Evolutionary conservation across 2,329 filamentous ascomycete species (phyloP), one percentile per base, ranked within the genome.

Genomic region (Macrophomina pseudophaseolina): DNA sequence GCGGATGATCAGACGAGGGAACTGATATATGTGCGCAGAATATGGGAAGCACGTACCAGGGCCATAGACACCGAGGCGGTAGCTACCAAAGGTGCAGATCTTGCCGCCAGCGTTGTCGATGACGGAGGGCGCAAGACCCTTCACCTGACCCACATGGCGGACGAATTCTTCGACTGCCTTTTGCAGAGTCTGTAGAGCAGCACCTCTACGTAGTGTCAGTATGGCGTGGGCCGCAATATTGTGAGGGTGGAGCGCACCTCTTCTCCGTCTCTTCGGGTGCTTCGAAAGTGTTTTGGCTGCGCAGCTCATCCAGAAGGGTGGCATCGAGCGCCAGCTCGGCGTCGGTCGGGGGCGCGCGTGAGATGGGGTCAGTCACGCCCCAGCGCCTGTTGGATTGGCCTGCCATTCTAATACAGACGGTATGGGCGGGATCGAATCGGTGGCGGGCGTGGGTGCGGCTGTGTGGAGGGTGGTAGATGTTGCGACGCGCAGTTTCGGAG

Each of bases 71-170:
- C 95, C 95, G 12, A 99, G 85, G 46, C 94, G 90, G 79, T 94
- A 99, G 80, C 95, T 98, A 70, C 95, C 95, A 78, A 95, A 99
- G 1, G 94, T 96, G 78, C 97, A 97, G 71, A 99, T 89, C 81
- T 94, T 95, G 70, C 94, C 95, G 64, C 94, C 92, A 5, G 94
- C 92, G 74, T 91, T 90, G 71, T 94, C 92, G 53, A 95, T 87
- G 53, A 95, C 87, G 38, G 89, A 88, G 51, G 92, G 87, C 53
- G 93, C 90, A 60, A 94, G 84, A 60, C 85, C 89, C 77, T 91
- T 93, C 74, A 87, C 85, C 70, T 85, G 85, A 70, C 92, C 92
- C 9, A 97, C 93, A 70, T 88, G 86, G 77, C 90, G 90, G 66
- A 99, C 92, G 73, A 99, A 97, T 72, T 94, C 92, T 75, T 94